phyloP scores from a whole-genome alignment of 176 grass and related monocot species.

The Carex pumila region DNA sequence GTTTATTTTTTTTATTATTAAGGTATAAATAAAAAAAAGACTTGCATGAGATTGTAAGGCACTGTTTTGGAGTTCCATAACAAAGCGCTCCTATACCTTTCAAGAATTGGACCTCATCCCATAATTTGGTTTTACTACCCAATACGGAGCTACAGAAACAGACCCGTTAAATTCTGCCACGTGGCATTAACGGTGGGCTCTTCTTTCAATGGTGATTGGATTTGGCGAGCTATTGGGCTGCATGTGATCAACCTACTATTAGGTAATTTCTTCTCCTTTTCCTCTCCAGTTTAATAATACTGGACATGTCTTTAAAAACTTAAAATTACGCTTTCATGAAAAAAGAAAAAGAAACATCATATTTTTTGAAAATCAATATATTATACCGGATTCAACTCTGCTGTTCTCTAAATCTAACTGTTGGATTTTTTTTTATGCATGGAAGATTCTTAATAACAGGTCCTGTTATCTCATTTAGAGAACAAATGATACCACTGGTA shows the following conservation, averaged over 20 bases:
- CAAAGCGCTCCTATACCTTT: background rate
- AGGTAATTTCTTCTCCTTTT: background rate
- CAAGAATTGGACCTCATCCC: background rate
- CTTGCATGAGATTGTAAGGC: background rate
- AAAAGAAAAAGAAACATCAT: background rate
- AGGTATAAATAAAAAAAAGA: too few species aligned
- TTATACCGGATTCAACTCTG: background rate
- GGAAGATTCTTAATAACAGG: too few species aligned
- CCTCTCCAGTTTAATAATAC: background rate
- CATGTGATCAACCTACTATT: slow-evolving; percentile 6
- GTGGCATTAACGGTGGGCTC: background rate
- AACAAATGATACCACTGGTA: background rate
- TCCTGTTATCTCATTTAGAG: too few species aligned
- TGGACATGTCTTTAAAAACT: background rate
- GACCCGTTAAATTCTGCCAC: background rate
- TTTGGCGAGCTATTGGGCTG: background rate
- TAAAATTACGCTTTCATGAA: background rate
- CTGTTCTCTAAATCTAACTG: too few species aligned
- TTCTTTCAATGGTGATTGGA: background rate
- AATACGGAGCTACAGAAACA: background rate
- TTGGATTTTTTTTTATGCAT: too few species aligned
- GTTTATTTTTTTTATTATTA: too few species aligned
- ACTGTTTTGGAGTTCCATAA: background rate
- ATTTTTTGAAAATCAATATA: background rate
- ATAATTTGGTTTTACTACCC: background rate